Evolutionary conservation across 257 asterid genomes (phyloP), one percentile per base, ranked within the genome.

Genomic region (Phtheirospermum japonicum): DNA sequence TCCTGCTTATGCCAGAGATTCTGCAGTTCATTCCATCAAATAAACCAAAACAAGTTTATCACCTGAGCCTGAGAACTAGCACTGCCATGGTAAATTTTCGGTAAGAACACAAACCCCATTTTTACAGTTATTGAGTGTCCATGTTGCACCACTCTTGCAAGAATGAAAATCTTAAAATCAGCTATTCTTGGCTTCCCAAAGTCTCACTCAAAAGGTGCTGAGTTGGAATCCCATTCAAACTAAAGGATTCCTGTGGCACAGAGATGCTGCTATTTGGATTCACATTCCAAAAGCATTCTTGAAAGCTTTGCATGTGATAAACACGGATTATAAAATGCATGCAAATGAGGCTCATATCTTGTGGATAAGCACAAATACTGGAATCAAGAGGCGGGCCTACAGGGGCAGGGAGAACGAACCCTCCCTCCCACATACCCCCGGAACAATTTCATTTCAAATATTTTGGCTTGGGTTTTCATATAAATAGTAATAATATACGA

Each of bases 1-100:
- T 2, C 18, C 63, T 60, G 45, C n/a, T n/a, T n/a, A n/a, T n/a
- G n/a, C n/a, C n/a, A n/a, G n/a, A n/a, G 31, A 7, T 11, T 51
- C 39, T 52, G 39, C 61, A 68, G 54, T 46, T 67, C 72, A 59
- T 14, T 49, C 23, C 66, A 36, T 48, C 45, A 33, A 48, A 58
- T 59, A 32, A 10, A 58, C 4, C 50, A 54, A 34, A 34, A 67
- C 20, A 46, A 46, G 59, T 31, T 57, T 18, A 56, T 57, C 20
- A 46, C 50, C 34, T 39, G 11, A 30, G 32, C 4, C 14, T n/a
- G 46, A 39, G 61, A 54, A 65, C 17, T 14, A 28, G 34, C 32
- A 42, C 55, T 56, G 64, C 16, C 14, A 55, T 53, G 63, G 7
- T 53, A 20, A 19, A 60, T 19, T 10, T 12, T 50, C 37, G 13